Conservation (phyloP, 1,139 yeast species). For the Eremothecium coryli region DNA sequence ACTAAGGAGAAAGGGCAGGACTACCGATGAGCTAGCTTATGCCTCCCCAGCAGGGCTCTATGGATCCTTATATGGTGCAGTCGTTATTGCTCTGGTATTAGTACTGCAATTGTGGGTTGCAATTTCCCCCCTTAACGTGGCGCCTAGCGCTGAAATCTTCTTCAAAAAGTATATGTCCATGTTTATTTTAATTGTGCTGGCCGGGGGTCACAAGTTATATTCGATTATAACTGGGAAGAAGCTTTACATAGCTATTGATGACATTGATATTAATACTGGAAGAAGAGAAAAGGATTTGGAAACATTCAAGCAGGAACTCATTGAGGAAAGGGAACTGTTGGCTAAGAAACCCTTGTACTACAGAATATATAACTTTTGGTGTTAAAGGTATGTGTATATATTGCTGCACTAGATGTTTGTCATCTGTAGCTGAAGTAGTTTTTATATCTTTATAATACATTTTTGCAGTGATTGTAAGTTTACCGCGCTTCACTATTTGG, state of each 20-base stretch:
- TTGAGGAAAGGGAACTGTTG: slow-evolving; percentile 51
- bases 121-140: slow-evolving; percentile 52
- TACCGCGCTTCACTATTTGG: no score
- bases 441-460: no score
- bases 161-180: slow-evolving; percentile 56
- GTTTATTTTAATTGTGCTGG: slow-evolving; percentile 50
- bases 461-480: no score
- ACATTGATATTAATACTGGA: slow-evolving; percentile 64
- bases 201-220: slow-evolving; percentile 50
- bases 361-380: slow-evolving; percentile 52
- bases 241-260: slow-evolving; percentile 40
- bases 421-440: no score
- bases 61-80: slow-evolving; percentile 45
- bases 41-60: slow-evolving; percentile 46
- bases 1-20: slow-evolving; percentile 47
- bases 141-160: slow-evolving; percentile 44
- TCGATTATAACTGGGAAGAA: slow-evolving; percentile 50
- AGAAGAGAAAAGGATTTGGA: slow-evolving; percentile 65
- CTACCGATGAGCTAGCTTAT: slow-evolving; percentile 45
- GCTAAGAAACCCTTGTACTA: slow-evolving; percentile 46
- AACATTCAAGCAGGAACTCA: slow-evolving; percentile 55
- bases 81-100: slow-evolving; percentile 41
- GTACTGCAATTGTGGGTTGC: slow-evolving; percentile 63
- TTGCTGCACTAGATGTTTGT: no score
- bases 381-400: no score